A percentile compares a stretch with the other conserved stretches of the same genome.
These are phyloP conservation scores for Calonectria hawksworthii DNA, from an alignment of 2,329 filamentous ascomycete genomes.

Conservation along the genomic window DNA sequence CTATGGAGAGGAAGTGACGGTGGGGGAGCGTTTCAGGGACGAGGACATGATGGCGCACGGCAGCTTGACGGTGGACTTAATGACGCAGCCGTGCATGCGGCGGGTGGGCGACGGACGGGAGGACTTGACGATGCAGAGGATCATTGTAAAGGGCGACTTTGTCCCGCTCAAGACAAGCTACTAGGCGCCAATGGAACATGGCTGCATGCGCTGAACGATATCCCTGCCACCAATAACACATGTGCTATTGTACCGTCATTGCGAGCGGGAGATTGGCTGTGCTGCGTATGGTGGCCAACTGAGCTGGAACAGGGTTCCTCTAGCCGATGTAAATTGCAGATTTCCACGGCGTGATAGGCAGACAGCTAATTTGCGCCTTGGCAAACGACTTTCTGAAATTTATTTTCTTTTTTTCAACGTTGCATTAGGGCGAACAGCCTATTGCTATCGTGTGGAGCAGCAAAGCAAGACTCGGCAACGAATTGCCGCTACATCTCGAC, in stretches of 20 bases:
- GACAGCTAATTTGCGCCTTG: background rate
- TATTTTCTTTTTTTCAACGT: background rate
- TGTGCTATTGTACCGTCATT: background rate
- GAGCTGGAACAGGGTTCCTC: background rate
- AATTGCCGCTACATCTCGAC: background rate
- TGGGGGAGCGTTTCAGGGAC: slow-evolving; percentile 26
- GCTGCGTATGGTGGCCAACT: background rate
- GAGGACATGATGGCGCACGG: slow-evolving; percentile 18
- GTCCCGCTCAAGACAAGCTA: slow-evolving; percentile 3
- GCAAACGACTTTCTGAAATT: background rate
- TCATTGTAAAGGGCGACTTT: slow-evolving; percentile 29
- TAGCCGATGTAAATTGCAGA: background rate
- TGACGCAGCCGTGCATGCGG: slow-evolving; percentile 32
- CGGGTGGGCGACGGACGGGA: slow-evolving; percentile 31
- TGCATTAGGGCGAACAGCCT: background rate
- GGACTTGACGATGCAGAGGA: slow-evolving; percentile 23
- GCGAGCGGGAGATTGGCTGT: background rate
- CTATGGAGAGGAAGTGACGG: slow-evolving; percentile 5
- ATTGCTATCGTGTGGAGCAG: background rate
- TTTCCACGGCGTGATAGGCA: background rate
- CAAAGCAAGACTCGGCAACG: background rate
- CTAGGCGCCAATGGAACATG: background rate
- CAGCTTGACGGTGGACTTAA: slow-evolving; percentile 16
- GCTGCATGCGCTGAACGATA: background rate
- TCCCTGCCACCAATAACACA: background rate